Evolutionary conservation across 352 stramenopile genomes (phyloP).

Genomic region (Phytopythium oedochilum): DNA sequence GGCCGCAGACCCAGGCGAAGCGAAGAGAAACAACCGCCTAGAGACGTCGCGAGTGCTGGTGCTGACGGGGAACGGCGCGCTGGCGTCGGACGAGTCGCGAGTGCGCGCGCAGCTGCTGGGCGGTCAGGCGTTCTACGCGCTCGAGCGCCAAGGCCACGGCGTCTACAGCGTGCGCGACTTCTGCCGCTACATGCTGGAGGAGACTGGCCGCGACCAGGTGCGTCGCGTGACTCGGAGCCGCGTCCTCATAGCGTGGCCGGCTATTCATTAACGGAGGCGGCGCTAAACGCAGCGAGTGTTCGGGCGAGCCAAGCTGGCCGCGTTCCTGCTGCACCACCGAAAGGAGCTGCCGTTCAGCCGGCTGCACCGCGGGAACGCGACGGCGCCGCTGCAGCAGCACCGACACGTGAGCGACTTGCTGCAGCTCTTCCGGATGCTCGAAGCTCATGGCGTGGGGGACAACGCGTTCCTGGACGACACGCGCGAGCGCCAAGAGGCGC

Average conservation of each 20-base stretch:
- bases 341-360: slow-evolving; percentile 28
- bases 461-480: slow-evolving; percentile 28
- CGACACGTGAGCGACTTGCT: slow-evolving; percentile 54
- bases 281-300: slow-evolving; percentile 51
- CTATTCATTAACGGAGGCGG: too few relatives aligned
- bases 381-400: slow-evolving; percentile 48
- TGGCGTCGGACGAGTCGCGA: slow-evolving; percentile 11
- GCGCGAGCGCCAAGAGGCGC: slow-evolving; percentile 5
- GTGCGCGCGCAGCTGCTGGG: slow-evolving; percentile 21
- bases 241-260: background rate
- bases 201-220: slow-evolving; percentile 42
- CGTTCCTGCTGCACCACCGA: slow-evolving; percentile 51
- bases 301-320: slow-evolving; percentile 31
- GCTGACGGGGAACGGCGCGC: slow-evolving; percentile 20
- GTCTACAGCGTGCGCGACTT: slow-evolving; percentile 53
- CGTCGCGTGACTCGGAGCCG: too few relatives aligned
- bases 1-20: background rate
- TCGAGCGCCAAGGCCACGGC: slow-evolving; percentile 65
- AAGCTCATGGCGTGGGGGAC: slow-evolving; percentile 44
- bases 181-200: slow-evolving; percentile 59
- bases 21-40: background rate
- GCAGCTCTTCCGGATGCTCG: slow-evolving; percentile 66
- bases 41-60: slow-evolving; percentile 25
- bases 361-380: slow-evolving; percentile 28
- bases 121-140: slow-evolving; percentile 41